phyloP scores from a whole-genome alignment of 2,329 filamentous ascomycete species.

The Balansia obtecta region DNA sequence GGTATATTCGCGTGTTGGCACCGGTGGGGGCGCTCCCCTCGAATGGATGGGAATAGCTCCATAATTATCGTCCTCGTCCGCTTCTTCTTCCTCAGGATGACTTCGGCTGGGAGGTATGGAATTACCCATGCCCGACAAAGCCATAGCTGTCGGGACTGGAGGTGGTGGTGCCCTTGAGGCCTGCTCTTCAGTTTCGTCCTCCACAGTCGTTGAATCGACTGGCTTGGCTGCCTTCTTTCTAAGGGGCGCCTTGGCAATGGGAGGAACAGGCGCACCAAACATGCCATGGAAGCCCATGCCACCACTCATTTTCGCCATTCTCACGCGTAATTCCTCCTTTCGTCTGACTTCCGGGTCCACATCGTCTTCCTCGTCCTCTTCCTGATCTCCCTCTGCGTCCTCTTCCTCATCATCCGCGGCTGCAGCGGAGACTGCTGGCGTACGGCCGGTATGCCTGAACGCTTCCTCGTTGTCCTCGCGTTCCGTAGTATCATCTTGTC shows the following conservation, averaged over 20 bases:
- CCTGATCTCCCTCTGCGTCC: conserved; percentile 44
- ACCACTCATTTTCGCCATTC: conserved; percentile 98
- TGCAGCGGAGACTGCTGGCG: conserved; percentile 21
- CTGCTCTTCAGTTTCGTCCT: conserved; percentile 32
- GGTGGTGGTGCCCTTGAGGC: conserved; percentile 30
- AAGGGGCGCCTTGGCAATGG: conserved; percentile 34
- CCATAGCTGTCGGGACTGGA: conserved; percentile 47
- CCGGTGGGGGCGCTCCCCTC: conserved; percentile 17
- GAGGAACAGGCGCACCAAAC: conserved; percentile 64
- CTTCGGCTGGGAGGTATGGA: conserved; percentile 33
- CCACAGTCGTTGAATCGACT: conserved; percentile 20
- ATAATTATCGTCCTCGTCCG: conserved; percentile 7
- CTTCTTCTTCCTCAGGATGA: conserved; percentile 21
- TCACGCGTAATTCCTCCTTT: conserved; percentile 76
- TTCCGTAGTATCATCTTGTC: conserved; percentile 49
- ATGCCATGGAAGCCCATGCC: conserved; percentile 95
- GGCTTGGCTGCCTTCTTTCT: conserved; percentile 39
- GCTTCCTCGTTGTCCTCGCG: conserved; percentile 64
- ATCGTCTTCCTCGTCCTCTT: conserved; percentile 71
- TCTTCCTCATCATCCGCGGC: conserved; percentile 44
- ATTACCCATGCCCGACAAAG: conserved; percentile 60
- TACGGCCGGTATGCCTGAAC: conserved; percentile 22
- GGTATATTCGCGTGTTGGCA: conserved; percentile 14
- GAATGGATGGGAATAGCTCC: conserved; percentile 7
- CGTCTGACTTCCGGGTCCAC: conserved; percentile 78